These are phyloP conservation scores for Vaucheria bursata DNA, from an alignment of 352 stramenopile species.

Conservation along the genomic window DNA sequence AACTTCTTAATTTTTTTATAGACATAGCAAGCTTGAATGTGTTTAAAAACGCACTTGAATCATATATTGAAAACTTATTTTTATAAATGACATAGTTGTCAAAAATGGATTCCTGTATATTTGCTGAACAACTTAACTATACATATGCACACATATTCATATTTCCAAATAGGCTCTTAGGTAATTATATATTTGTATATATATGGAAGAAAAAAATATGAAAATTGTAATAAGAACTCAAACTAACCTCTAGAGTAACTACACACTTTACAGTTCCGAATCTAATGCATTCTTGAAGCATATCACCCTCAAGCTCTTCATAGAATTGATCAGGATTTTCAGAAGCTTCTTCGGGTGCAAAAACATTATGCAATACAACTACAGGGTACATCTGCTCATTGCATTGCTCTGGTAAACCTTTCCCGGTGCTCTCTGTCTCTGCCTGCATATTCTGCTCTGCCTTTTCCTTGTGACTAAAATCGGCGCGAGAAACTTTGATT, in stretches of 20 bases:
- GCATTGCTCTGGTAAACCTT: neutral
- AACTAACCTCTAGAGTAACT: neutral
- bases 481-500: neutral
- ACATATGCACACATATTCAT: too few relatives aligned
- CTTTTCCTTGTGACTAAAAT: neutral
- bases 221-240: too few relatives aligned
- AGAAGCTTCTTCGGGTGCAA: neutral
- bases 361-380: slow-evolving; percentile 7
- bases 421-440: neutral
- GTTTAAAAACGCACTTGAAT: too few relatives aligned
- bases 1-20: too few relatives aligned
- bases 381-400: neutral
- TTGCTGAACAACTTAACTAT: too few relatives aligned
- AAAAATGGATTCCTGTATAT: too few relatives aligned
- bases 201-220: too few relatives aligned
- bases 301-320: slow-evolving; percentile 3
- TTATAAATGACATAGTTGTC: too few relatives aligned
- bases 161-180: too few relatives aligned
- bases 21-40: too few relatives aligned
- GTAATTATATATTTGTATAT: too few relatives aligned
- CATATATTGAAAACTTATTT: too few relatives aligned
- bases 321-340: neutral
- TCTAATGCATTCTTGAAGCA: neutral
- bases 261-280: neutral
- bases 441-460: neutral